Percentiles rank a stretch among this genome's conserved stretches.
These are phyloP conservation scores for Anisodus tanguticus DNA, from an alignment of 257 asterid species.

Conservation along the genomic window DNA sequence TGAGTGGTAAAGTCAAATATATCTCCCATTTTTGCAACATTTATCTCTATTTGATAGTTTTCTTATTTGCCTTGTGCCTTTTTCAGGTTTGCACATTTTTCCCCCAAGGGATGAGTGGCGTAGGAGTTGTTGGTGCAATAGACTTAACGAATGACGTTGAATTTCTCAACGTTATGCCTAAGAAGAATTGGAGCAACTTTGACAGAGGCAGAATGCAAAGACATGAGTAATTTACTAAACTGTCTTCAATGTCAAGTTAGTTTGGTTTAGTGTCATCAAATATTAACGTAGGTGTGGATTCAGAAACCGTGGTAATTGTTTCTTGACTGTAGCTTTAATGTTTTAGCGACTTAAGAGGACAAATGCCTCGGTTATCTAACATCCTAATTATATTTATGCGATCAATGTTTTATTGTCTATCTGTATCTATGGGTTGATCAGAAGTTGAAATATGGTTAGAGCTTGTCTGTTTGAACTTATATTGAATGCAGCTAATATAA, in stretches of 20 bases:
- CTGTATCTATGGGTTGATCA: no score
- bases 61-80: not conserved
- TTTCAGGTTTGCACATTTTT: not conserved
- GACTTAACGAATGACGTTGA: not conserved
- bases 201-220: slow-evolving; percentile 13
- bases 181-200: not conserved
- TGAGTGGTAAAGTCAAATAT: not conserved
- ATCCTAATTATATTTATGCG: no score
- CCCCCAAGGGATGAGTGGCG: no score
- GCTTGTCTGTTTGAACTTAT: no score
- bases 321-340: no score
- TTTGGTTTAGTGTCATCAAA: not conserved
- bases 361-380: no score
- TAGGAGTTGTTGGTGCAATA: not conserved
- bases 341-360: no score
- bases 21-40: not conserved
- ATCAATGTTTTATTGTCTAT: no score
- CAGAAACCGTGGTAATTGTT: not conserved
- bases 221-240: slow-evolving; percentile 13
- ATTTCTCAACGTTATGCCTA: not conserved
- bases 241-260: not conserved
- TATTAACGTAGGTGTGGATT: not conserved
- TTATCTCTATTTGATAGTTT: not conserved
- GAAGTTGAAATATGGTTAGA: no score
- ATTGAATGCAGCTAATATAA: no score